Base-by-base conservation (phyloP, 768 basidiomycete species). In the Mrakia blollopis region DNA sequence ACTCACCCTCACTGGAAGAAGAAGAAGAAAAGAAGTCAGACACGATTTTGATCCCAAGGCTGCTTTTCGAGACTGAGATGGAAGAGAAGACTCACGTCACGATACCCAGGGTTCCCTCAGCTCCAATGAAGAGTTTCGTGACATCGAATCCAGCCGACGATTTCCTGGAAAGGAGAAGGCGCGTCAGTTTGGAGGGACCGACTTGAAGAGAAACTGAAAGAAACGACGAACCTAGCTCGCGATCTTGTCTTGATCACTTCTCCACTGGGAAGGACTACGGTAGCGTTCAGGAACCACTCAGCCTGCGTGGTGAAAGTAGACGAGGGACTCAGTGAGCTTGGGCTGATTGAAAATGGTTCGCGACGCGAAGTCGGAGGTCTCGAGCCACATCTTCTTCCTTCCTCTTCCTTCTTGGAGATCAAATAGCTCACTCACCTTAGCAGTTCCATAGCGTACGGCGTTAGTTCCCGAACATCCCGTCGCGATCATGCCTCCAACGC, bases 261-360 rank as follows among this genome's bases (percentile, higher is more conserved):
- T 1, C 94, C 94, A 8, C 89, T 89, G 2, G 94, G 92, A 3
- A 96, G 88, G 0, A 97, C 94, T 2, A 94, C 91, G 0, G 93
- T 96, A 90, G 91, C 83, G 80, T 92, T 93, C 69, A 93, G 85
- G 81, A 93, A 92, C 92, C 92, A 93, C 84, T 94, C 93, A 0
- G 87, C 90, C 82, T 57, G 13, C 25, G 9, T 7, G 6, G 52
- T n/a, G 25, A 54, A 23, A 23, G 52, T 21, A 25, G 23, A 57
- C 13, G 25, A 3, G 6, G 25, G 14, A 14, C 5, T 2, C 4
- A 1, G 47, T 50, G 18, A 21, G 47, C 47, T 50, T 18, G 13
- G 16, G n/a, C n/a, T n/a, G n/a, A n/a, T n/a, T n/a, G n/a, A n/a
- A n/a, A n/a, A n/a, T n/a, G n/a, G n/a, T n/a, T n/a, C 14, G 47